Evolutionary conservation across 805 yeast genomes (phyloP).

Genomic region (Ogataea minuta): DNA sequence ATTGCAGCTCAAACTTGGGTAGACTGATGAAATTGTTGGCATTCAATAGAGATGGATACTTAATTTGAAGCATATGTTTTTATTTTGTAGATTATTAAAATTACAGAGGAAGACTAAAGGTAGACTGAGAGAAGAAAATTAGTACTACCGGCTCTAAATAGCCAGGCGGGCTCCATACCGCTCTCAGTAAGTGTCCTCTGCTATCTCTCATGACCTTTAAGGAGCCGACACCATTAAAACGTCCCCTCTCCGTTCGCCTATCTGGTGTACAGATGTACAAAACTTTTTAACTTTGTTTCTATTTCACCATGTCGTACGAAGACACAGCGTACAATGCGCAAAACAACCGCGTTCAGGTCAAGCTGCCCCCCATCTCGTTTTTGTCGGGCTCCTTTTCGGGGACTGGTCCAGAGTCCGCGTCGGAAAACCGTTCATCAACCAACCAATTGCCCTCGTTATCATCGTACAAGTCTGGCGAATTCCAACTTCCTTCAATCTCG

Average conservation of each 20-base stretch:
- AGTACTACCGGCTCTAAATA: too few species aligned
- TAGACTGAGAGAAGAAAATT: too few species aligned
- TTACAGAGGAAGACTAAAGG: background rate
- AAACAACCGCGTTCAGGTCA: conserved; percentile 19
- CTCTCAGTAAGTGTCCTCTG: too few species aligned
- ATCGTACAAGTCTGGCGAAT: conserved; percentile 11
- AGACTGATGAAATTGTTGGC: conserved; percentile 27
- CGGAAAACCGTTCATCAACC: background rate
- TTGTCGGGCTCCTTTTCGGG: conserved; percentile 16
- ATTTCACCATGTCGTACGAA: background rate
- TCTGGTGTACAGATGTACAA: conserved; percentile 1
- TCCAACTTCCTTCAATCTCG: conserved; percentile 16
- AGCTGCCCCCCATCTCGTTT: conserved; percentile 30
- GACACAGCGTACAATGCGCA: conserved; percentile 2
- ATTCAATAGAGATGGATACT: conserved; percentile 26
- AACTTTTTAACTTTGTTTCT: background rate
- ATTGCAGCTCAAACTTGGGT: conserved; percentile 19
- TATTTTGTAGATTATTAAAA: background rate
- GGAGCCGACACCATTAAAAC: conserved; percentile 6
- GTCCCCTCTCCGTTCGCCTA: too few species aligned
- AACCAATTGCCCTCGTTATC: conserved; percentile 15
- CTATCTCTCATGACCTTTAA: conserved; percentile 7
- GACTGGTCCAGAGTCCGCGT: conserved; percentile 7
- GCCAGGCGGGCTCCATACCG: too few species aligned
- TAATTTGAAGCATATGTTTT: conserved; percentile 23